Percentiles rank a stretch among this genome's conserved stretches.
These are phyloP conservation scores for Zygosaccharomyces bailii DNA, from an alignment of 805 yeast species.

Conservation along the genomic window DNA sequence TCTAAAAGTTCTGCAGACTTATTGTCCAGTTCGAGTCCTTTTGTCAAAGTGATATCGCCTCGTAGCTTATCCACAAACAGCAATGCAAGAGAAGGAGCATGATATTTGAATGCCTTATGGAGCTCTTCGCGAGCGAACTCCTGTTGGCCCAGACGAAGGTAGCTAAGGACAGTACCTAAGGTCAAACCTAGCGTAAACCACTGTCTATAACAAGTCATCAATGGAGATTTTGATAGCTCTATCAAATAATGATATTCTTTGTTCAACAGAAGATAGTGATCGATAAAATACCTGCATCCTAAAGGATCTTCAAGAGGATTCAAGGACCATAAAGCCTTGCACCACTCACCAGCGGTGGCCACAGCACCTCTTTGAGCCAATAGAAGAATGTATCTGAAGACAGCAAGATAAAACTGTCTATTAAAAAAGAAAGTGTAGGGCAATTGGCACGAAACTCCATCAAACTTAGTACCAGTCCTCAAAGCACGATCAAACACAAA, in stretches of 20 bases:
- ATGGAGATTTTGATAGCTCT: constrained; percentile 53
- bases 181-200: constrained; percentile 76
- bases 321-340: constrained; percentile 64
- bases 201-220: constrained; percentile 52
- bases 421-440: constrained; percentile 75
- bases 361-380: constrained; percentile 75
- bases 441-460: constrained; percentile 53
- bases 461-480: constrained; percentile 54
- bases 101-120: constrained; percentile 47
- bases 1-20: constrained; percentile 32
- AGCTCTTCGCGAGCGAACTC: constrained; percentile 49
- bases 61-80: constrained; percentile 26
- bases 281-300: constrained; percentile 80
- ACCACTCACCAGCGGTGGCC: constrained; percentile 71
- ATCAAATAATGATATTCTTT: constrained; percentile 62
- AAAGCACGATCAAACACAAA: constrained; percentile 77
- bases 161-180: constrained; percentile 64
- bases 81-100: constrained; percentile 48
- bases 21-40: constrained; percentile 25
- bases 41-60: constrained; percentile 21
- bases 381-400: constrained; percentile 67
- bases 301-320: constrained; percentile 79
- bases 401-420: constrained; percentile 69
- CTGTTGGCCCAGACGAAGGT: constrained; percentile 41
- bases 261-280: constrained; percentile 66